Base-by-base conservation (phyloP, 2,329 filamentous ascomycete species). In the Aspergillus ochraceoroseus region DNA sequence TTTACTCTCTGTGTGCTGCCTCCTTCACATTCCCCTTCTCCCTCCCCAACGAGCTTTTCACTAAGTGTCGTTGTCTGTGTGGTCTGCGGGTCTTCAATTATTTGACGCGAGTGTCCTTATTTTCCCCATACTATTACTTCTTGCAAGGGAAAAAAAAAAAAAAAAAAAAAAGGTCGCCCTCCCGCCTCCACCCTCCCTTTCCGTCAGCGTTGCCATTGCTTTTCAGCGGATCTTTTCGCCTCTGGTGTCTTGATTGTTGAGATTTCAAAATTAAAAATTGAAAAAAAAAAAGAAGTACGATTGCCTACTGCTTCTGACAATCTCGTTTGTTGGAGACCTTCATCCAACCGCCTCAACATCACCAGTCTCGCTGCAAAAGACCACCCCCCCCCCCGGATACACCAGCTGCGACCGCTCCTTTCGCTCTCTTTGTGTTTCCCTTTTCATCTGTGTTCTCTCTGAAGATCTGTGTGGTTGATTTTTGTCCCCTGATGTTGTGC, bases 51-150 rank as follows among this genome's bases (percentile, higher is more conserved):
- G 68, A 71, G 67, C 68, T 71, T 71, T 71, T 71, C 64, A 70
- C 67, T 71, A 71, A 71, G 68, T 67, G 62, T 71, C 67, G 68
- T 71, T 68, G 59, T 53, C 52, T 43, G 54, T 45, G 52, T 61
- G 49, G 49, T 43, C 46, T 42, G 44, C 52, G 47, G 49, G 44
- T 42, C 49, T 54, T 48, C 32, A 51, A 47, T 49, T n/a, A n/a
- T n/a, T 55, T 41, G 47, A 52, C 53, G 49, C 49, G 56, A 54
- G 58, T 51, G 29, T 37, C 43, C 33, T 42, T 42, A 34, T 44
- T 41, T 48, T 49, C 37, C 30, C 47, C 30, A 29, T 30, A 29
- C 44, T 31, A 32, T 44, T 30, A 38, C 34, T 44, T 34, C 34
- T 44, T 34, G 41, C n/a, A n/a, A n/a, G n/a, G n/a, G 32, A 38